A percentile compares a stretch with the other conserved stretches of the same genome.
phyloP scores from a whole-genome alignment of 768 basidiomycete genomes.

The Crepidotus variabilis region DNA sequence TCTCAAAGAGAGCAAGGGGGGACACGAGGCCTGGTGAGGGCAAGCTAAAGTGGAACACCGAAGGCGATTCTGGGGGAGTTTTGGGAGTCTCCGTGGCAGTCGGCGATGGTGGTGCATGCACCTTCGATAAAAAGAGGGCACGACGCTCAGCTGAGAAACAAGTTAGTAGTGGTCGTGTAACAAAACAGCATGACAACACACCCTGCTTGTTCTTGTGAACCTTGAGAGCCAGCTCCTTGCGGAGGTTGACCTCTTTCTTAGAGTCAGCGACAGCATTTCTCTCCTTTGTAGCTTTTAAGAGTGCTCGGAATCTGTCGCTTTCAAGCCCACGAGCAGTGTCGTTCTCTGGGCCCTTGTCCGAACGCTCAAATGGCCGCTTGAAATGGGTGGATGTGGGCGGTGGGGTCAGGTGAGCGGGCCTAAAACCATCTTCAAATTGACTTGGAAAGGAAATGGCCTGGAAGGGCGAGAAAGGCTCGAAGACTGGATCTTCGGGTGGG shows the following conservation, averaged over 20 bases:
- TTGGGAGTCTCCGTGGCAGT: slow-evolving; percentile 54
- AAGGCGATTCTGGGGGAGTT: slow-evolving; percentile 67
- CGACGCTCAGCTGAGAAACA: slow-evolving; percentile 61
- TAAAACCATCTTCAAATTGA: slow-evolving; percentile 45
- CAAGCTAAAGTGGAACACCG: slow-evolving; percentile 63
- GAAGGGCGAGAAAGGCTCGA: slow-evolving; percentile 66
- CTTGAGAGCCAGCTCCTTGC: slow-evolving; percentile 72
- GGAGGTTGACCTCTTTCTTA: slow-evolving; percentile 55
- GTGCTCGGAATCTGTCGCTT: slow-evolving; percentile 55
- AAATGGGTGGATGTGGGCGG: slow-evolving; percentile 44
- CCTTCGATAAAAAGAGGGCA: slow-evolving; percentile 70
- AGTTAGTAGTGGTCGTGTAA: slow-evolving; percentile 1
- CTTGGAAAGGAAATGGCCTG: slow-evolving; percentile 25
- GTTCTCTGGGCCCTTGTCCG: slow-evolving; percentile 37
- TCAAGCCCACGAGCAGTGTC: slow-evolving; percentile 51
- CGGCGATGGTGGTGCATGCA: slow-evolving; percentile 63
- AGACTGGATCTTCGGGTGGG: slow-evolving; percentile 44
- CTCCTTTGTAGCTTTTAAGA: slow-evolving; percentile 60
- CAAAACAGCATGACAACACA: slow-evolving; percentile 29
- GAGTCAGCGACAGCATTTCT: slow-evolving; percentile 39
- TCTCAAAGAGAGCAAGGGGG: slow-evolving; percentile 56
- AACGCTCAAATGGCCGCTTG: slow-evolving; percentile 44
- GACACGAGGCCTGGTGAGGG: slow-evolving; percentile 67
- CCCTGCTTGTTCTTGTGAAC: slow-evolving; percentile 72
- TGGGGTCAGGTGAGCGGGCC: slow-evolving; percentile 56